Base-by-base conservation (phyloP, 2,329 filamentous ascomycete species). In the Colletotrichum tamarilloi region DNA sequence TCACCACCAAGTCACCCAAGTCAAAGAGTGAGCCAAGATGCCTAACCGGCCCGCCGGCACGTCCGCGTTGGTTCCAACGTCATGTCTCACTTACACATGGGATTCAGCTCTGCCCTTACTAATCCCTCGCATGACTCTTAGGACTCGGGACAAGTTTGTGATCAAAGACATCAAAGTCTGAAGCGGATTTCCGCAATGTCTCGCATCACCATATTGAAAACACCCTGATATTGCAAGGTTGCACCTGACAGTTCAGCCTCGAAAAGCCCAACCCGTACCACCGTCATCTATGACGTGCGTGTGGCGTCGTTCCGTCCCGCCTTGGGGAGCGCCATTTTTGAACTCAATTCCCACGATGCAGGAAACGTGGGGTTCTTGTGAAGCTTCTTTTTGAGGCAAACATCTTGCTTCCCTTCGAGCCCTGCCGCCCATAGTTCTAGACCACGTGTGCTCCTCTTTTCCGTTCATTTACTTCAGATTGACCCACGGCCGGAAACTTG, bases 231-330 rank as follows among this genome's bases (percentile, higher is more conserved):
- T 22, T 22, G 22, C 22, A 28, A 16, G 26, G 57, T 63, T 59
- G 26, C 38, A 68, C 35, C 24, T 52, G 57, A 35, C 52, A 24
- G 42, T 38, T 38, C 56, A 62, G 63, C 52, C 52, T 52, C 28
- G 62, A 35, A 22, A 28, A 49, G 42, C 42, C 42, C 42, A 22
- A 22, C 42, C 5, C 22, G 38, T 49, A 24, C 38, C 16, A 12
- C n/a, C 64, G 38, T 26, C 58, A 35, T 28, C 26, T n/a, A 68
- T 72, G 65, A 68, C 65, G 65, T 57, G 52, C 30, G 53, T 62
- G 49, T 58, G 65, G 69, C 58, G 24, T 56, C 55, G 55, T 30
- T 30, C 30, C 62, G 62, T 69, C 38, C 52, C 62, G 38, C 30
- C 42, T 32, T 26, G 38, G 38, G 32, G 59, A 19, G 12, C 49